Base-by-base conservation (phyloP, 73 alveolate genomes). In the Paramecium biaurelia region DNA sequence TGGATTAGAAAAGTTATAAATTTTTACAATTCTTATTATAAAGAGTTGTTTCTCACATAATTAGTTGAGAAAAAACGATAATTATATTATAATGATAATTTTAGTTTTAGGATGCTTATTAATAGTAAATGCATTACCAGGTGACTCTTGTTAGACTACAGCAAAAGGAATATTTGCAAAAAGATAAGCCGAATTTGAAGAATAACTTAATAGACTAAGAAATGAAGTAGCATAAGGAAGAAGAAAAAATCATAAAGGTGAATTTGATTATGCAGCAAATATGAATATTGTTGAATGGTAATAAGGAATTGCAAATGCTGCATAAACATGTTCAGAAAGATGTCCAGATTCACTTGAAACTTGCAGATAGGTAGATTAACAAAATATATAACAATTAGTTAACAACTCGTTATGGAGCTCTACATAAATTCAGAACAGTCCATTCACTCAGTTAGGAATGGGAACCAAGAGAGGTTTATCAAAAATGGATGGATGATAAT, bases 171-270 rank as follows among this genome's bases (percentile, higher is more conserved):
- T 79, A 24, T 32, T 79, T 23, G 90, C 90, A 20, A 79, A 47
- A 24, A 79, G 56, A 24, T 5, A 23, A 30, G 7, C 90, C 1
- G 90, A 41, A 12, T 79, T 79, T 45, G 90, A 79, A 41, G 90
- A 79, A 47, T 32, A 32, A 41, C n/a, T 79, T 2, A 79, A 79
- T 79, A 41, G 90, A 79, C 23, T 79, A 26, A 79, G 90, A 79
- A 79, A 79, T 43, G 90, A 79, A 45, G 90, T 79, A 34, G 70
- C 90, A n/a, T 45, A 79, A 45, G 90, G 90, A 43, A 38, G 90
- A 43, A 41, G 90, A 79, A 41, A 32, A 9, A 79, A 79, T 79
- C 90, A 79, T 45, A 12, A 15, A 8, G 90, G 90, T 1, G 70
- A 79, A n/a, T 14, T 42, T 20, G 90, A 38, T 18, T 79, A 79